These are phyloP conservation scores for Ascochyta lentis DNA, from an alignment of 2,329 filamentous ascomycete species.

Conservation along the genomic window DNA sequence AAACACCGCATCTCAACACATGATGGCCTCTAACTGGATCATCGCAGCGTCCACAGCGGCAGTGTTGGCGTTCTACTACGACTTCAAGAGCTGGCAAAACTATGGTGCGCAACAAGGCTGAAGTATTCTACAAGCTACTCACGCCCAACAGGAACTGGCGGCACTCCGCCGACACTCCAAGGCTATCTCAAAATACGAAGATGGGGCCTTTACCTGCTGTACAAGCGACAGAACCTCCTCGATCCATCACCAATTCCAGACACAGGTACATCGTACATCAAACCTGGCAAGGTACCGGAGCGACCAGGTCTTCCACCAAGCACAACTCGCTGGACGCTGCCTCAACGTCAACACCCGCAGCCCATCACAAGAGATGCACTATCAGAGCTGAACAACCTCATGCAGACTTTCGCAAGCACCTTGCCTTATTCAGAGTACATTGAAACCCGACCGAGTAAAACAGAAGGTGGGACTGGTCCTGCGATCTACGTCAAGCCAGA, in stretches of 20 bases:
- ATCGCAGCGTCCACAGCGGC: constrained; percentile 22
- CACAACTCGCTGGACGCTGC: constrained; percentile 39
- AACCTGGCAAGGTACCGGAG: constrained; percentile 26
- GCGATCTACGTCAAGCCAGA: constrained; percentile 40
- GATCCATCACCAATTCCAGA: constrained; percentile 34
- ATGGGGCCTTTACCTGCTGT: constrained; percentile 40
- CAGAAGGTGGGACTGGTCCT: constrained; percentile 41
- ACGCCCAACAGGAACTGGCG: constrained; percentile 36
- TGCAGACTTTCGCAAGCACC: constrained; percentile 28
- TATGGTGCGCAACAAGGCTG: constrained; percentile 18
- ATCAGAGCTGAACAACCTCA: constrained; percentile 27
- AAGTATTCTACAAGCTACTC: background rate
- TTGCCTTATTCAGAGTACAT: constrained; percentile 30
- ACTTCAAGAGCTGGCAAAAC: constrained; percentile 35
- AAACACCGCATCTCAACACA: background rate
- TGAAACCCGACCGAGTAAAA: constrained; percentile 31
- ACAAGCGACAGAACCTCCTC: constrained; percentile 32
- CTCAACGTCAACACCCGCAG: constrained; percentile 36
- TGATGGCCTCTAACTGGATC: constrained; percentile 1
- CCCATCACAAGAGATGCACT: constrained; percentile 31
- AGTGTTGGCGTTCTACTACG: constrained; percentile 26
- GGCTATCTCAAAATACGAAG: constrained; percentile 40
- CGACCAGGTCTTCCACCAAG: constrained; percentile 28
- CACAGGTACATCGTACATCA: constrained; percentile 34
- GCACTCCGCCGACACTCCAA: constrained; percentile 39